phyloP scores from a whole-genome alignment of 768 basidiomycete species.

The Leccinum pellstonianum region DNA sequence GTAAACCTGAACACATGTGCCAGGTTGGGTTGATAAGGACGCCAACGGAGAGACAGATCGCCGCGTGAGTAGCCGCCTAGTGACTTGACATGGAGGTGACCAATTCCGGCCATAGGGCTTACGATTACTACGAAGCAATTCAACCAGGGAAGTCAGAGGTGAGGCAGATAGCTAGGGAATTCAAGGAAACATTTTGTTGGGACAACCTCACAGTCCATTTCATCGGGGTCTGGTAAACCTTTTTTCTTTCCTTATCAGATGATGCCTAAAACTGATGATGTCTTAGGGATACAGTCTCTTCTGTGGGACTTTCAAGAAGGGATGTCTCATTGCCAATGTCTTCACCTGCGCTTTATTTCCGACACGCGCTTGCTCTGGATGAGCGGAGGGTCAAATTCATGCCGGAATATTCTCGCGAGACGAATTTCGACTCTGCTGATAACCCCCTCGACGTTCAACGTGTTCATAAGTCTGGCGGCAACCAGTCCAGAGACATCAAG shows the following conservation, averaged over 20 bases:
- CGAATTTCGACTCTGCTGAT: constrained; percentile 16
- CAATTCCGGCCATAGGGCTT: neutral
- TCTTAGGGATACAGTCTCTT: constrained; percentile 57
- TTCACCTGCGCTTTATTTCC: constrained; percentile 39
- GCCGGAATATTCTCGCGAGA: constrained; percentile 14
- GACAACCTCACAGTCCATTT: constrained; percentile 23
- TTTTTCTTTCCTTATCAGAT: neutral
- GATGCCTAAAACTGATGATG: neutral
- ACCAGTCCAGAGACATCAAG: constrained; percentile 38
- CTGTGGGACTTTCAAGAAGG: constrained; percentile 50
- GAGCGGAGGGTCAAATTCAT: neutral
- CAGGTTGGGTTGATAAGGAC: neutral
- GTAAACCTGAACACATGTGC: neutral
- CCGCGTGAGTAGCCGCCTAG: neutral
- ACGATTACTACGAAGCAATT: neutral
- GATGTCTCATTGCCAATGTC: constrained; percentile 50
- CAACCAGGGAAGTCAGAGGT: neutral
- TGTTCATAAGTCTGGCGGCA: neutral
- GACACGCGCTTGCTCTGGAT: neutral
- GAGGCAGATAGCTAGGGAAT: neutral
- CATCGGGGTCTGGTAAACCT: constrained; percentile 45
- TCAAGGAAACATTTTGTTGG: constrained; percentile 1
- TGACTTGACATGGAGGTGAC: neutral
- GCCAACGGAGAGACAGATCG: neutral
- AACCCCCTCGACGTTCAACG: neutral